Conservation (phyloP, 495 filamentous ascomycete species). For the Letharia lupina region DNA sequence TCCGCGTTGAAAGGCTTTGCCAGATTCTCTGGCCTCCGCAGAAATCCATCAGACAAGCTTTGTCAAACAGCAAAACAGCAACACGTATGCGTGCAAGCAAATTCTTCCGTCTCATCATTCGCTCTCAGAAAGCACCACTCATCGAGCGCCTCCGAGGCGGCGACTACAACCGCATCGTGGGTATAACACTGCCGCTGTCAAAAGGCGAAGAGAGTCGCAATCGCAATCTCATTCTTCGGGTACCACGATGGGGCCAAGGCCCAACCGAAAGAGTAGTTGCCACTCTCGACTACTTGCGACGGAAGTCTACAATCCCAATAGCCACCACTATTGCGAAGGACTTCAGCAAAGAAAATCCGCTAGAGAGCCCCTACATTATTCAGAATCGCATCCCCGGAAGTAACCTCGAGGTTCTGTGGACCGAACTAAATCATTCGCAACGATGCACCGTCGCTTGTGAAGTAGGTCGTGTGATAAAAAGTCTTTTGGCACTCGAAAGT, state of each 20-base stretch:
- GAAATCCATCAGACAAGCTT: neutral
- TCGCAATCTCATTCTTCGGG: conserved; percentile 13
- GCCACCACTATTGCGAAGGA: neutral
- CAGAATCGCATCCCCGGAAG: conserved; percentile 15
- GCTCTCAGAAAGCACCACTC: neutral
- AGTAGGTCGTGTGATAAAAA: neutral
- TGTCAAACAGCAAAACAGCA: neutral
- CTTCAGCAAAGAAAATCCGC: conserved; percentile 16
- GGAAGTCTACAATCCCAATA: conserved; percentile 8
- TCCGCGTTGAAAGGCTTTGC: neutral
- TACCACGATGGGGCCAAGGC: conserved; percentile 4
- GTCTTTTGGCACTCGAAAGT: conserved; percentile 6
- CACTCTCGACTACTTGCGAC: conserved; percentile 10
- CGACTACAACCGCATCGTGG: conserved; percentile 15
- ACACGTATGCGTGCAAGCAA: neutral
- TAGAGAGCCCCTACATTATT: conserved; percentile 18
- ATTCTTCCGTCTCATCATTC: neutral
- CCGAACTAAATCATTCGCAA: conserved; percentile 13
- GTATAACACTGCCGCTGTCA: conserved; percentile 3
- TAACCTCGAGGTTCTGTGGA: conserved; percentile 9
- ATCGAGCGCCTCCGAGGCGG: conserved; percentile 18
- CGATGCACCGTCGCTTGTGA: conserved; percentile 8
- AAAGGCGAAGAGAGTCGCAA: no score
- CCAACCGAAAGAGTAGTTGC: conserved; percentile 11
- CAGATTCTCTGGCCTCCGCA: neutral